These are phyloP conservation scores for Pseudozyma sp. DNA, from an alignment of 1,284 basidiomycete species.

Conservation along the genomic window DNA sequence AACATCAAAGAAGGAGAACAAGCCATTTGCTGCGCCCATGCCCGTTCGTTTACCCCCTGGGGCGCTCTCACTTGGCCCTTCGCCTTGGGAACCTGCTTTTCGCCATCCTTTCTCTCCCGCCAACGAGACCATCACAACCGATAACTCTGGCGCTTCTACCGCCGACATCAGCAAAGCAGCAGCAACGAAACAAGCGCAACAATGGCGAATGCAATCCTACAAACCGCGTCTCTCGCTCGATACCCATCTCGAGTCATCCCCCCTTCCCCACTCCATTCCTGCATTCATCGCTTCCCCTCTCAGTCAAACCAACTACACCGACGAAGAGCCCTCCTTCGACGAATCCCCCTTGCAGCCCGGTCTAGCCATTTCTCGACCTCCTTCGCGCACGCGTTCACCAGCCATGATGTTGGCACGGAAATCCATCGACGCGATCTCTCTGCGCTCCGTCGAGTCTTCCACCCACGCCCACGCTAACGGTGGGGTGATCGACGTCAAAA, in stretches of 20 bases:
- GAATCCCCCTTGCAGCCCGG: not conserved
- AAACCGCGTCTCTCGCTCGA: constrained; percentile 25
- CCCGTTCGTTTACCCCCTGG: constrained; percentile 15
- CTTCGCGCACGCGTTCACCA: constrained; percentile 8
- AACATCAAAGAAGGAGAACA: too few species aligned
- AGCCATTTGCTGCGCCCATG: constrained; percentile 4
- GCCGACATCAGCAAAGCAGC: too few species aligned
- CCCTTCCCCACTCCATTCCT: constrained; percentile 8
- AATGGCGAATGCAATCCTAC: not conserved
- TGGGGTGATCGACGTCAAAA: constrained; percentile 31
- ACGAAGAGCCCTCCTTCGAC: not conserved
- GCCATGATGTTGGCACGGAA: constrained; percentile 12
- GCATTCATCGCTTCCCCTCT: constrained; percentile 11
- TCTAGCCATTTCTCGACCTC: constrained; percentile 12
- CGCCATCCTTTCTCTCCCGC: constrained; percentile 26
- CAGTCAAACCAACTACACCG: not conserved
- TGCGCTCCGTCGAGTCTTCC: constrained; percentile 18
- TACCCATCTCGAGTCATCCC: constrained; percentile 18
- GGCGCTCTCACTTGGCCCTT: constrained; percentile 24
- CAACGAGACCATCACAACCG: too few species aligned
- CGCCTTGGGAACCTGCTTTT: constrained; percentile 26
- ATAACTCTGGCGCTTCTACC: too few species aligned
- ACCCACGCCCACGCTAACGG: not conserved
- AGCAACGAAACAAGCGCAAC: too few species aligned
- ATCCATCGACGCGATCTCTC: constrained; percentile 33